Evolutionary conservation across 768 basidiomycete genomes (phyloP).

Genomic region (Pholiota conissans): DNA sequence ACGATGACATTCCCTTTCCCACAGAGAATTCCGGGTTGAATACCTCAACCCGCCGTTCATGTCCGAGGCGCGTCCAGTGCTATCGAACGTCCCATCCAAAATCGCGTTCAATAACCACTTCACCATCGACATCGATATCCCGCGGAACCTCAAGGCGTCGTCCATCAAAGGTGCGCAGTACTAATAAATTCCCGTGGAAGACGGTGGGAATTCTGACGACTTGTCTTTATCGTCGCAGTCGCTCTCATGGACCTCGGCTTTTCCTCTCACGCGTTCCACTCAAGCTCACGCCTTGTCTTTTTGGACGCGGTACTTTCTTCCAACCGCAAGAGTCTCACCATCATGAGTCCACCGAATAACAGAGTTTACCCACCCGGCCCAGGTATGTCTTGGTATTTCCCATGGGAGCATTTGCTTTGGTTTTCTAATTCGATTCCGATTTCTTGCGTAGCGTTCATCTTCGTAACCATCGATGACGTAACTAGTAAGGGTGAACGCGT

Average conservation of each 20-base stretch:
- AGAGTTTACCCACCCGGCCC: slow-evolving; percentile 39
- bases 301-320: slow-evolving; percentile 30
- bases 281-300: slow-evolving; percentile 35
- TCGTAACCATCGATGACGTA: slow-evolving; percentile 31
- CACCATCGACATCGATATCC: slow-evolving; percentile 32
- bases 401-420: background rate
- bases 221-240: background rate
- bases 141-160: slow-evolving; percentile 23
- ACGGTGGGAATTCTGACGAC: background rate
- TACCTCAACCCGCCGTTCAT: slow-evolving; percentile 44
- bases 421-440: background rate
- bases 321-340: slow-evolving; percentile 28
- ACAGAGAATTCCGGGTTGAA: slow-evolving; percentile 42
- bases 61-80: slow-evolving; percentile 31
- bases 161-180: slow-evolving; percentile 35
- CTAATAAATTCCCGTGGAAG: no score
- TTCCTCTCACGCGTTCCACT: slow-evolving; percentile 21
- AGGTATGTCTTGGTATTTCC: slow-evolving; percentile 17
- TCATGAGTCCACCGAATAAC: slow-evolving; percentile 31
- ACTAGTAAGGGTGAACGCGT: slow-evolving; percentile 35
- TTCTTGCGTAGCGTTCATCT: slow-evolving; percentile 27
- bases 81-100: slow-evolving; percentile 34
- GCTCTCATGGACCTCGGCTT: slow-evolving; percentile 11
- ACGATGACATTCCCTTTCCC: background rate
- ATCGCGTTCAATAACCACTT: slow-evolving; percentile 37